Evolutionary conservation across 2,329 filamentous ascomycete genomes (phyloP).

Genomic region (Ramularia collo-cygni): DNA sequence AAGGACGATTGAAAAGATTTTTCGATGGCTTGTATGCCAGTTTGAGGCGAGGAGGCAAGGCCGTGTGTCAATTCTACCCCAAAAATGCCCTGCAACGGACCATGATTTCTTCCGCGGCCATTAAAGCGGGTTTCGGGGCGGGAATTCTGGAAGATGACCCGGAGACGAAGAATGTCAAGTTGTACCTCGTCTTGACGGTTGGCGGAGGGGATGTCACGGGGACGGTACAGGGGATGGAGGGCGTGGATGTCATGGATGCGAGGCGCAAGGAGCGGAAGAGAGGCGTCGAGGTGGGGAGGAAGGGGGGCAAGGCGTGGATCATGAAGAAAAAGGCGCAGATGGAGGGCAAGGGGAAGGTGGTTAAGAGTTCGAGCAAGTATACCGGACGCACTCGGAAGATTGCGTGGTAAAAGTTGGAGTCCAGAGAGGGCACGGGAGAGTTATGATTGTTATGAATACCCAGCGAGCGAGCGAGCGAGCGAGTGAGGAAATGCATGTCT

Average conservation of each 20-base stretch:
- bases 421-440: too few relatives aligned
- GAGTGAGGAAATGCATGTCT: too few relatives aligned
- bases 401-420: slow-evolving; percentile 52
- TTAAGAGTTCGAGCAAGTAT: slow-evolving; percentile 88
- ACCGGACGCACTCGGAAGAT: slow-evolving; percentile 80
- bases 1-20: slow-evolving; percentile 72
- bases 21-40: slow-evolving; percentile 89
- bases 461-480: neutral
- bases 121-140: slow-evolving; percentile 90
- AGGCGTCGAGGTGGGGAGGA: slow-evolving; percentile 51
- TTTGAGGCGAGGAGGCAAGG: slow-evolving; percentile 74
- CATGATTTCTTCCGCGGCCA: slow-evolving; percentile 87
- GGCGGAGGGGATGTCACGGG: slow-evolving; percentile 77
- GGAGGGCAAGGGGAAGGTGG: slow-evolving; percentile 88
- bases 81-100: slow-evolving; percentile 86
- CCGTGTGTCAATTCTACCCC: slow-evolving; percentile 96
- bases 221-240: slow-evolving; percentile 82
- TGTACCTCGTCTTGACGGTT: slow-evolving; percentile 92
- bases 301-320: slow-evolving; percentile 81
- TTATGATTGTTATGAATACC: slow-evolving; percentile 1
- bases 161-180: slow-evolving; percentile 91
- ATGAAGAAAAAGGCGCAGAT: slow-evolving; percentile 85
- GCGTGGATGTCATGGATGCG: slow-evolving; percentile 67
- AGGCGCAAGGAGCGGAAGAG: slow-evolving; percentile 48
- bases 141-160: slow-evolving; percentile 92